Conservation (phyloP, 352 stramenopile species). For the Globisporangium carolinianum region DNA sequence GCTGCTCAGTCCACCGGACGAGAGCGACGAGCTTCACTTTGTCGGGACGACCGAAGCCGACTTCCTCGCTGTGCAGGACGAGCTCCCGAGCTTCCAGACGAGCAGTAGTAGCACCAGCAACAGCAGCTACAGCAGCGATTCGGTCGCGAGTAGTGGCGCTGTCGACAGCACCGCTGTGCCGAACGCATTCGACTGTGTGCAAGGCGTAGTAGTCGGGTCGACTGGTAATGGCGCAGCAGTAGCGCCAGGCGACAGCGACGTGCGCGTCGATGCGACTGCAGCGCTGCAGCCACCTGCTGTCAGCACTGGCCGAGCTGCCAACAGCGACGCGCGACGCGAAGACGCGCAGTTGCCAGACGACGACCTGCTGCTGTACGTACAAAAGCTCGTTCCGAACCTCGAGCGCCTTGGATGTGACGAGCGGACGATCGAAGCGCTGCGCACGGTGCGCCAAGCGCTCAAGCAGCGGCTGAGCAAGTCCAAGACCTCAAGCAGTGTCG, state of each 20-base stretch:
- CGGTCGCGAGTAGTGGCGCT: not conserved
- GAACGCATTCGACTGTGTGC: not conserved
- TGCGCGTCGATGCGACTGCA: not conserved
- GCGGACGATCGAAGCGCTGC: constrained; percentile 13
- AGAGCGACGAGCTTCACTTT: constrained; percentile 13
- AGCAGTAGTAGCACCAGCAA: constrained; percentile 1
- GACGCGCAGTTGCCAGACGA: constrained; percentile 5
- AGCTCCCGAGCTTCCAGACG: constrained; percentile 3
- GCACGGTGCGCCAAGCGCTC: constrained; percentile 12
- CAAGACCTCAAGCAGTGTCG: not conserved
- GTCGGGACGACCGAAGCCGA: constrained; percentile 8
- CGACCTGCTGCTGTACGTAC: constrained; percentile 12
- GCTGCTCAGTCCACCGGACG: constrained; percentile 8
- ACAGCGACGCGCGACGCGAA: not conserved
- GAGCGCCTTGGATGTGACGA: constrained; percentile 15
- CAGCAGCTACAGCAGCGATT: not conserved
- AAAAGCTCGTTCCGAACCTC: constrained; percentile 16
- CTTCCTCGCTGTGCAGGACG: constrained; percentile 8
- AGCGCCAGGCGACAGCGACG: not conserved
- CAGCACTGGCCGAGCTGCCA: not conserved
- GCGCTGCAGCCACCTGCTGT: not conserved
- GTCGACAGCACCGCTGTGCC: not conserved
- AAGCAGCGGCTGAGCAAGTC: constrained; percentile 7
- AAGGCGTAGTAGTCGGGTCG: too few relatives aligned
- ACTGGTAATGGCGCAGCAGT: too few relatives aligned